Conservation (phyloP, 495 filamentous ascomycete species). For the Penicillium waksmanii region DNA sequence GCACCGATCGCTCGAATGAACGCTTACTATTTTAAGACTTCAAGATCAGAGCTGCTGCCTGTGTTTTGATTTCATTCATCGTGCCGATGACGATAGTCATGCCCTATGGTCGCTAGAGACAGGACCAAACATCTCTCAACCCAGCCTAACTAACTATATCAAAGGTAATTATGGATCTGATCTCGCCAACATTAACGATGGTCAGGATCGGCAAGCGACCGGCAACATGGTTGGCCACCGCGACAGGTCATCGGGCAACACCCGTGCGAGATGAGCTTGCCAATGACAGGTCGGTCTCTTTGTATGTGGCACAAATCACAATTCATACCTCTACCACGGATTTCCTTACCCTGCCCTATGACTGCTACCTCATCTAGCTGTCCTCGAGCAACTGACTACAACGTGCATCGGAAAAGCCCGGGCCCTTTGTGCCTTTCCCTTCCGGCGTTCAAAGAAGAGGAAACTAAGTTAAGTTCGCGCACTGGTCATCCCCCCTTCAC, state of each 20-base stretch:
- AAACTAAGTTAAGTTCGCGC: slow-evolving; percentile 3
- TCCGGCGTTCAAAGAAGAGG: not conserved
- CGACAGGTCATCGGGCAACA: slow-evolving; percentile 3
- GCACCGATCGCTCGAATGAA: not conserved
- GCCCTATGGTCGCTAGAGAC: no score
- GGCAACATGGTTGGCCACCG: slow-evolving; percentile 10
- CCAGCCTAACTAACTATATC: not conserved
- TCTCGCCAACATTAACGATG: not conserved
- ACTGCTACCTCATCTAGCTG: not conserved
- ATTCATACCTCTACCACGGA: not conserved
- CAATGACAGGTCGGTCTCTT: slow-evolving; percentile 1
- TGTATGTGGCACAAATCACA: not conserved
- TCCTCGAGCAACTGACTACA: not conserved
- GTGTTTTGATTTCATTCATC: not conserved
- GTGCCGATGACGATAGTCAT: not conserved
- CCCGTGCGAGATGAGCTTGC: not conserved
- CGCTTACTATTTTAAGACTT: not conserved
- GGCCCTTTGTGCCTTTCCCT: not conserved
- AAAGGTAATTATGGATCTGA: not conserved
- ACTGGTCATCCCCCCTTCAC: not conserved
- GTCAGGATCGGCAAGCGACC: slow-evolving; percentile 7
- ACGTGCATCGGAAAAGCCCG: not conserved
- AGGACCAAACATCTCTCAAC: no score
- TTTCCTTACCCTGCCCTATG: not conserved
- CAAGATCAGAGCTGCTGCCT: not conserved